These are phyloP conservation scores for Comarum palustre DNA, from an alignment of 306 rosid species.

Conservation along the genomic window DNA sequence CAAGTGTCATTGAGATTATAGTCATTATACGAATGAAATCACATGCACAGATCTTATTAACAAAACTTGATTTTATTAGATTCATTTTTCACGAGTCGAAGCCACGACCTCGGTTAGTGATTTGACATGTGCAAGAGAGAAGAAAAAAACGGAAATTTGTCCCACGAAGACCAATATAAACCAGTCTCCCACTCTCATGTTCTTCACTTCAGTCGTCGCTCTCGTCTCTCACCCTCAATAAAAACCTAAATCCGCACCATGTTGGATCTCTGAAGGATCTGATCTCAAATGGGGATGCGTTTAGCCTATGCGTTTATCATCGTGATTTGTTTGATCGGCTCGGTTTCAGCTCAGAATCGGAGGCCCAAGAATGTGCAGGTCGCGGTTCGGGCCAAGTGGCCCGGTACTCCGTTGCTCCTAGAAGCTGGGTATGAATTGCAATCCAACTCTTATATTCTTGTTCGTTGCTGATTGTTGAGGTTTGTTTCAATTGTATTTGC, in stretches of 20 bases:
- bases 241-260: background rate
- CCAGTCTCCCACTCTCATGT: background rate
- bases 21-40: too few species aligned
- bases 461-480: background rate
- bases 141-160: too few species aligned
- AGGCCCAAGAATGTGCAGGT: constrained; percentile 75
- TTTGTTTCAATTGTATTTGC: background rate
- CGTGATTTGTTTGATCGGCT: constrained; percentile 31
- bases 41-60: too few species aligned
- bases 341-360: constrained; percentile 37
- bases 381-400: constrained; percentile 78
- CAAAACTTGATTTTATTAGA: too few species aligned
- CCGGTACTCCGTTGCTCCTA: constrained; percentile 76
- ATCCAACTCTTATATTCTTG: background rate
- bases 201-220: background rate
- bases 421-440: constrained; percentile 72
- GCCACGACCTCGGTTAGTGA: too few species aligned
- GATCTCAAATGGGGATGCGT: constrained; percentile 27
- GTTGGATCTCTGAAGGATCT: constrained; percentile 19
- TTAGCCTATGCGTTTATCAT: constrained; percentile 33
- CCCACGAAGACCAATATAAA: too few species aligned
- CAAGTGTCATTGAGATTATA: too few species aligned
- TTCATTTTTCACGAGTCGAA: too few species aligned
- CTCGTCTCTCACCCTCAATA: background rate
- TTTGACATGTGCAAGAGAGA: too few species aligned